Base-by-base conservation (phyloP, 1,284 basidiomycete genomes). In the Leccinum subatratum region DNA sequence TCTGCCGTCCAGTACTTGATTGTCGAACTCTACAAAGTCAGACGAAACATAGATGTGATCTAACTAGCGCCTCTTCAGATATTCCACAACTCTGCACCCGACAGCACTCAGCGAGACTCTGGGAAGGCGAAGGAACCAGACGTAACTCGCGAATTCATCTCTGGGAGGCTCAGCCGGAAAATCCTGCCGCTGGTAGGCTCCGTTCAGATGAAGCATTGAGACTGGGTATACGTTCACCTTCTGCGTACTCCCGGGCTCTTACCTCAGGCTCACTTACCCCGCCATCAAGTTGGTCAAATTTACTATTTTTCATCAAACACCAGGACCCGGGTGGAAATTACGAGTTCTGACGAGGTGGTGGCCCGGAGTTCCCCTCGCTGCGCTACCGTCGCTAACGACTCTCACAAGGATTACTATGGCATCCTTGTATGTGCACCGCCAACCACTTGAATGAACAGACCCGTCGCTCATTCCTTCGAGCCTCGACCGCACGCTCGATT, bases 241-340 rank as follows among this genome's bases (percentile, higher is more conserved):
- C 80, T 96, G 96, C 0, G 73, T 89, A 56, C 86, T 96, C 9
- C 95, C 97, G 30, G 30, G 97, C 7, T 90, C 93, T 2, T 85
- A 94, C 74, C 82, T 95, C 14, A 82, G 86, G 45, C 80, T 92
- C 68, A 85, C 83, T 3, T 93, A 95, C 70, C 91, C 94, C 0
- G 81, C 89, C 1, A 86, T 99, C 37, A 96, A 99, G 77, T 92
- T 98, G 69, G 83, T 95, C 81, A 99, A 99, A 79, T 91, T 90
- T 66, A 80, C 87, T 11, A 34, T 34, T 11, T 11, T 34, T 34
- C 32, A 34, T 34, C 9, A 11, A 34, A 34, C 3, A 34, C 32
- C 32, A 34, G 32, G 32, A 34, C 32, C 32, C 32, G 9, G 32
- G 32, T 11, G 32, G 32, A 34, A 11, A 34, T 32, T 34, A 34